Evolutionary conservation across 441 rosid species (phyloP).

Genomic region (Pelargonium myrrhifolium): DNA sequence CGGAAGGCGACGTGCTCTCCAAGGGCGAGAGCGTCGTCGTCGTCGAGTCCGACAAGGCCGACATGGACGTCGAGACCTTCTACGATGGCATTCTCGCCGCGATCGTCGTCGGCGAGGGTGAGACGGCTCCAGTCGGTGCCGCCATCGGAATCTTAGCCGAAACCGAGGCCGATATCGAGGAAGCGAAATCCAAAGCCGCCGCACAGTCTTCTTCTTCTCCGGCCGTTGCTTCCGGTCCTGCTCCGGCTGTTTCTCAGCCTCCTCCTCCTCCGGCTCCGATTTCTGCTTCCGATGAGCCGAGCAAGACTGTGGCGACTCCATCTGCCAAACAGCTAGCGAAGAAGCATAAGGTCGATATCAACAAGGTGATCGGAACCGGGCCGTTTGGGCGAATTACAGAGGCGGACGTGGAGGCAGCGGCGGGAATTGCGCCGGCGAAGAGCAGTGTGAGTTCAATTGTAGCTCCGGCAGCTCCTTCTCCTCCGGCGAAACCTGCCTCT

Average conservation of each 20-base stretch:
- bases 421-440: conserved; percentile 61
- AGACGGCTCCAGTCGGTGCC: conserved; percentile 83
- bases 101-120: conserved; percentile 84
- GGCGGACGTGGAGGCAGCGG: conserved; percentile 72
- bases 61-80: conserved; percentile 96
- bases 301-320: conserved; percentile 65
- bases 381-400: conserved; percentile 77
- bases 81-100: conserved; percentile 93
- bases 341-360: conserved; percentile 78
- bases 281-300: conserved; percentile 38
- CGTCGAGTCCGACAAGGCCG: conserved; percentile 96
- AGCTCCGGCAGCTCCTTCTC: conserved; percentile 19
- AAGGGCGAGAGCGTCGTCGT: conserved; percentile 98
- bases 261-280: conserved; percentile 14
- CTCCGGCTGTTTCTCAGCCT: conserved; percentile 9
- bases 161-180: conserved; percentile 78
- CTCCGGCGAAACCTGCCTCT: conserved; percentile 30
- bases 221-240: neutral
- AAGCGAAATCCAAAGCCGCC: conserved; percentile 71
- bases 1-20: conserved; percentile 83
- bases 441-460: conserved; percentile 12
- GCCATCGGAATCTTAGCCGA: conserved; percentile 85
- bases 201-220: conserved; percentile 1
- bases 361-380: conserved; percentile 62
- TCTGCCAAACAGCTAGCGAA: conserved; percentile 86